These are phyloP conservation scores for Gossypium thurberi DNA, from an alignment of 345 rosid genomes.

Conservation along the genomic window DNA sequence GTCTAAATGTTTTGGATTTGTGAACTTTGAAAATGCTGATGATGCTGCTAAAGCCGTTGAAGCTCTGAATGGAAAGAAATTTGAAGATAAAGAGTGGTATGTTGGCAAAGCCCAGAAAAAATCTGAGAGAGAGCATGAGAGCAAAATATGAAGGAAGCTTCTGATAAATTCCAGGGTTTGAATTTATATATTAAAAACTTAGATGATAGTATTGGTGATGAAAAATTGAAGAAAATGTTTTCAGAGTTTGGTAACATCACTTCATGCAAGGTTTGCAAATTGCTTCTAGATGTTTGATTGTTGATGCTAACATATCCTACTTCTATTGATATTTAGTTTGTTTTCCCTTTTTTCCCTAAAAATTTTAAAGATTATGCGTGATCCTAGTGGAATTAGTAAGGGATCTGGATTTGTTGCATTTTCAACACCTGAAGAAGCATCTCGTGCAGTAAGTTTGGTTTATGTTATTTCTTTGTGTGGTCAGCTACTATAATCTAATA, in stretches of 20 bases:
- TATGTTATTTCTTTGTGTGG: neutral
- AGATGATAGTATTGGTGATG: constrained; percentile 83
- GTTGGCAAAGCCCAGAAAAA: constrained; percentile 97
- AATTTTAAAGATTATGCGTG: constrained; percentile 66
- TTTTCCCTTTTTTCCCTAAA: neutral
- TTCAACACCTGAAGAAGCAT: constrained; percentile 80
- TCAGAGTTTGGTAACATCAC: constrained; percentile 70
- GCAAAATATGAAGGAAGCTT: constrained; percentile 73
- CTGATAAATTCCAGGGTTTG: constrained; percentile 77
- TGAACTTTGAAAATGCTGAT: constrained; percentile 70
- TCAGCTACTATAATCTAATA: neutral
- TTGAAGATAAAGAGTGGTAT: constrained; percentile 90
- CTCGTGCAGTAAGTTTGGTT: constrained; percentile 67
- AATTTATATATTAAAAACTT: constrained; percentile 83
- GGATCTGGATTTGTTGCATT: constrained; percentile 98
- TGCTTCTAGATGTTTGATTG: neutral
- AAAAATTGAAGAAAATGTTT: constrained; percentile 70
- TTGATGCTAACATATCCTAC: neutral
- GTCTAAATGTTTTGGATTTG: constrained; percentile 89
- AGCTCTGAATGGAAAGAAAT: constrained; percentile 67
- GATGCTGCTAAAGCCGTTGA: constrained; percentile 84
- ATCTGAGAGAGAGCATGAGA: constrained; percentile 76
- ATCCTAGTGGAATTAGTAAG: constrained; percentile 74
- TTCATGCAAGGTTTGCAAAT: constrained; percentile 72
- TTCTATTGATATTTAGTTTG: neutral